A percentile compares a stretch with the other conserved stretches of the same genome.
These are phyloP conservation scores for Hypericum androsaemum DNA, from an alignment of 345 rosid species.

Conservation along the genomic window DNA sequence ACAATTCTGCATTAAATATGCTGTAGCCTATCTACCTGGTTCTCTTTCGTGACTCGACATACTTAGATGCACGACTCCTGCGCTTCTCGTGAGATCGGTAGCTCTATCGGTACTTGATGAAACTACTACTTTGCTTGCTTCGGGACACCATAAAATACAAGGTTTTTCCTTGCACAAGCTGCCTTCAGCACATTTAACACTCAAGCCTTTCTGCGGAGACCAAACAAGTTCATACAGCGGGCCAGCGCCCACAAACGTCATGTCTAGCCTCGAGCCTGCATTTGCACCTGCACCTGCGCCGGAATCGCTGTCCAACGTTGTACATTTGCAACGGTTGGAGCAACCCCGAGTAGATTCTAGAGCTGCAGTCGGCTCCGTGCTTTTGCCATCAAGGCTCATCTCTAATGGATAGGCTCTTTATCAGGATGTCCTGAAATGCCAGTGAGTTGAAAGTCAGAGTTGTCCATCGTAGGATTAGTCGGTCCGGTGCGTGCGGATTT, in stretches of 20 bases:
- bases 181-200: conserved; percentile 64
- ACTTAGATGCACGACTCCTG: conserved; percentile 15
- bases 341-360: conserved; percentile 30
- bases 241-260: conserved; percentile 43
- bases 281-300: conserved; percentile 78
- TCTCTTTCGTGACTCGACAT: conserved; percentile 17
- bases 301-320: conserved; percentile 22
- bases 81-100: conserved; percentile 15
- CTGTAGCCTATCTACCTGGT: conserved; percentile 22
- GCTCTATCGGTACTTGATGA: conserved; percentile 18
- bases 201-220: conserved; percentile 74
- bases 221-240: conserved; percentile 79
- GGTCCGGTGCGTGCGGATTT: no score
- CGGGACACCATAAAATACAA: conserved; percentile 34
- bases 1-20: conserved; percentile 8
- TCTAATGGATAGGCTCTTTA: conserved; percentile 22
- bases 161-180: conserved; percentile 34
- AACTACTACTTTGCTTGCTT: conserved; percentile 23
- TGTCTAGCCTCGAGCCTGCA: conserved; percentile 49
- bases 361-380: conserved; percentile 32
- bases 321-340: conserved; percentile 25
- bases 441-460: conserved; percentile 13
- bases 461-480: conserved; percentile 9
- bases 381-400: conserved; percentile 46
- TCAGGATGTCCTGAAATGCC: conserved; percentile 24